Evolutionary conservation across 352 stramenopile genomes (phyloP).

Genomic region (Phytophthora tentaculata): DNA sequence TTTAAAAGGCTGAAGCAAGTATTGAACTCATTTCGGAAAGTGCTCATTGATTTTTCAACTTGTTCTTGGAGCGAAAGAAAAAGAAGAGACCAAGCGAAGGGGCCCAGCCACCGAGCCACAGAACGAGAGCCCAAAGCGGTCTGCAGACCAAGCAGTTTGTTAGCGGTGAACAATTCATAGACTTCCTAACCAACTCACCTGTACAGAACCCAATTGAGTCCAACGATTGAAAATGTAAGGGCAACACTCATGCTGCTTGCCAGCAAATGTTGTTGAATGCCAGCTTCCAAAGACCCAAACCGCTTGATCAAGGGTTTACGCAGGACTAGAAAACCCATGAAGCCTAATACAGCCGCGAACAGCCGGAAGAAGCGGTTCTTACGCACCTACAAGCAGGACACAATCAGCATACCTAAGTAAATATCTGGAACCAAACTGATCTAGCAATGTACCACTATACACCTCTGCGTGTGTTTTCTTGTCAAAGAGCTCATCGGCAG

Average conservation of each 20-base stretch:
- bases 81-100: conserved; percentile 39
- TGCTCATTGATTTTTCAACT: conserved; percentile 46
- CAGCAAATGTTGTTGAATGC: conserved; percentile 58
- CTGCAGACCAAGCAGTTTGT: conserved; percentile 26
- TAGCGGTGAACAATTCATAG: background rate
- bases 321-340: conserved; percentile 72
- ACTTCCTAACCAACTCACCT: conserved; percentile 41
- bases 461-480: conserved; percentile 55
- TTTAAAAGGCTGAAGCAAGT: too few relatives aligned
- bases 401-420: too few relatives aligned
- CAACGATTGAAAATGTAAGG: conserved; percentile 58
- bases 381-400: conserved; percentile 39
- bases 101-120: conserved; percentile 39
- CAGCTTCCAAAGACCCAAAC: conserved; percentile 34
- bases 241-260: conserved; percentile 50
- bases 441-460: background rate
- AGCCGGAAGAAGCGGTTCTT: conserved; percentile 74
- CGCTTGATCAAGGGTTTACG: conserved; percentile 42
- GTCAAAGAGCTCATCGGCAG: conserved; percentile 52
- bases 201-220: conserved; percentile 56
- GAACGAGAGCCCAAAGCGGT: conserved; percentile 53
- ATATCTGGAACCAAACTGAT: too few relatives aligned
- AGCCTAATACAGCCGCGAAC: conserved; percentile 65
- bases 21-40: too few relatives aligned
- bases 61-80: conserved; percentile 31